Evolutionary conservation across 2,329 filamentous ascomycete genomes (phyloP).

Genomic region (Aspergillus candidus): DNA sequence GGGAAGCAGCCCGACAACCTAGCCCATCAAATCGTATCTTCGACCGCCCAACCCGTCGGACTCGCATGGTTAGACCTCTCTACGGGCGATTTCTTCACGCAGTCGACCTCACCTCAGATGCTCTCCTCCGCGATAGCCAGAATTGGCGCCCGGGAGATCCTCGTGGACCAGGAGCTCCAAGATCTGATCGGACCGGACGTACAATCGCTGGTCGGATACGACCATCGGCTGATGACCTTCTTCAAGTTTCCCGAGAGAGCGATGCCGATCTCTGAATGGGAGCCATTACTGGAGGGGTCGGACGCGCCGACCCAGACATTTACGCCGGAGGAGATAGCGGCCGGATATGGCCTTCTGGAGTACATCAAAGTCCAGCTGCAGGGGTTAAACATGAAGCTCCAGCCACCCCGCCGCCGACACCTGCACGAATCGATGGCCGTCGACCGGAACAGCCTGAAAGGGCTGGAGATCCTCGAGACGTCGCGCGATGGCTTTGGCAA

Average conservation of each 20-base stretch:
- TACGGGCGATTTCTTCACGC: constrained; percentile 89
- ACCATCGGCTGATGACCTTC: constrained; percentile 71
- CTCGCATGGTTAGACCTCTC: constrained; percentile 93
- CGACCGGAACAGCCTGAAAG: constrained; percentile 83
- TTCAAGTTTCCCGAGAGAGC: constrained; percentile 46
- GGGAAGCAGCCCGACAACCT: constrained; percentile 18
- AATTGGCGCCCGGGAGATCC: constrained; percentile 76
- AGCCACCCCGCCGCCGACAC: constrained; percentile 70
- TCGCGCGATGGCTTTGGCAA: constrained; percentile 71
- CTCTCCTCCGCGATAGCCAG: constrained; percentile 77
- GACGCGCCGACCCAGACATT: constrained; percentile 52
- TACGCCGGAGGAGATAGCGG: constrained; percentile 61
- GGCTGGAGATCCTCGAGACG: constrained; percentile 82
- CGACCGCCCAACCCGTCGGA: constrained; percentile 52
- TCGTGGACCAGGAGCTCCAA: constrained; percentile 63
- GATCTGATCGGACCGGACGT: constrained; percentile 56
- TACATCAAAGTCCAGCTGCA: constrained; percentile 77
- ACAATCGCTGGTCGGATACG: constrained; percentile 64
- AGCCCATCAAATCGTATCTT: constrained; percentile 24
- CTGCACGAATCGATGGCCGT: constrained; percentile 77
- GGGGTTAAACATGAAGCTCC: constrained; percentile 71
- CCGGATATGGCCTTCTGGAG: constrained; percentile 73
- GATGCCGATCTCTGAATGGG: constrained; percentile 60
- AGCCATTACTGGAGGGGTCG: constrained; percentile 66
- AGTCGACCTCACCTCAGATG: constrained; percentile 62